phyloP scores from a whole-genome alignment of 208 protist genomes.

The Leishmania aethiopica region DNA sequence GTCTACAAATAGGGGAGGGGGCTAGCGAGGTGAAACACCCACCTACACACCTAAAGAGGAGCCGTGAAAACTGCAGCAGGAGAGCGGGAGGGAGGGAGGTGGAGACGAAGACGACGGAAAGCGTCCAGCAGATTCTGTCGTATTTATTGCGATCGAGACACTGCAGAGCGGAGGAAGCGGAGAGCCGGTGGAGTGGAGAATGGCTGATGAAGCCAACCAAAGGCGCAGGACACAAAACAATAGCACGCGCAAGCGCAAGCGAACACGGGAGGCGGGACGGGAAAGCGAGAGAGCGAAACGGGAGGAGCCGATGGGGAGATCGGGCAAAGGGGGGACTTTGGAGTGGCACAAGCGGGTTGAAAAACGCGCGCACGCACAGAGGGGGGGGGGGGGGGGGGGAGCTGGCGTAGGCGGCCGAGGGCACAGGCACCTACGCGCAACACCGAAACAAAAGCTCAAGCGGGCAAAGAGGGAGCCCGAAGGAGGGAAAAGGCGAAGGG shows the following conservation, averaged over 20 bases:
- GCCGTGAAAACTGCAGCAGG: neutral
- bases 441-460: neutral
- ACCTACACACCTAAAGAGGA: neutral
- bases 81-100: conserved; percentile 1
- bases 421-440: neutral
- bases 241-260: neutral
- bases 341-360: neutral
- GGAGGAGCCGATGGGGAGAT: conserved; percentile 2
- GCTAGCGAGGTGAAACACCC: neutral
- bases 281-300: conserved; percentile 8
- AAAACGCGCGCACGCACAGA: neutral
- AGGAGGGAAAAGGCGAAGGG: neutral
- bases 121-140: neutral
- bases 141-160: neutral
- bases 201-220: neutral
- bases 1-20: neutral
- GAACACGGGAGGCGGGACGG: neutral
- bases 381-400: neutral
- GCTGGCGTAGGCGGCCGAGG: neutral
- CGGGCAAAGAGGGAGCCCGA: neutral
- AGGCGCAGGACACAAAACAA: neutral
- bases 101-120: neutral
- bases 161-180: neutral
- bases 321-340: neutral
- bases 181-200: neutral